Conservation (phyloP, 495 filamentous ascomycete genomes). For the Astrothelium macrocarpum region DNA sequence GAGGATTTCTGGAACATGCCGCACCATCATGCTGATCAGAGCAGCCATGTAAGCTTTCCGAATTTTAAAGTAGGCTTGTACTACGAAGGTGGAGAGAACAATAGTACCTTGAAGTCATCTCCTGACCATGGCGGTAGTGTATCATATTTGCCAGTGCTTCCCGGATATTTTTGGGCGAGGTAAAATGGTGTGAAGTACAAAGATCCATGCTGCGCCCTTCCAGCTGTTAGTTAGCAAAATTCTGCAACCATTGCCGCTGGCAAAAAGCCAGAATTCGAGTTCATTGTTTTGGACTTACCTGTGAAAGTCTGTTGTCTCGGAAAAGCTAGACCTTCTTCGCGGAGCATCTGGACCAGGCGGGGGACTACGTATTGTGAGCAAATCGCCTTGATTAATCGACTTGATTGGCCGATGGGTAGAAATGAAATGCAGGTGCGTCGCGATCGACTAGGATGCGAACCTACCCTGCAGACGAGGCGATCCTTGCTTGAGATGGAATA, state of each 20-base stretch:
- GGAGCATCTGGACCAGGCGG: neutral
- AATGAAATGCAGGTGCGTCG: neutral
- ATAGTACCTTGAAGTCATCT: neutral
- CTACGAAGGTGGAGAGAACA: neutral
- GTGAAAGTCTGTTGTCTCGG: neutral
- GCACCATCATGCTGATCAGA: neutral
- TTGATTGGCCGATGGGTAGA: no score
- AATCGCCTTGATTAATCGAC: neutral
- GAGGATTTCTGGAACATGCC: neutral
- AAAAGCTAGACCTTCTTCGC: neutral
- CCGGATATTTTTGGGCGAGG: neutral
- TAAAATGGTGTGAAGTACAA: neutral
- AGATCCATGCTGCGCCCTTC: neutral
- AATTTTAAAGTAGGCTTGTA: neutral
- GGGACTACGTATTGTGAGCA: neutral
- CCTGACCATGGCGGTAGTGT: neutral
- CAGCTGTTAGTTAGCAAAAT: neutral
- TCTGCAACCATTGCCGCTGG: neutral
- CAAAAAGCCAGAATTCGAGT: neutral
- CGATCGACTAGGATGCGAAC: neutral
- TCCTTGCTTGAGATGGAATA: constrained; percentile 2
- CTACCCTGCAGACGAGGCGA: neutral
- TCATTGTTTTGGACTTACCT: no score
- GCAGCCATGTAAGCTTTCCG: neutral
- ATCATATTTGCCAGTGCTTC: neutral